Evolutionary conservation across 768 basidiomycete species (phyloP).

Genomic region (Leccinum fibrillosum): DNA sequence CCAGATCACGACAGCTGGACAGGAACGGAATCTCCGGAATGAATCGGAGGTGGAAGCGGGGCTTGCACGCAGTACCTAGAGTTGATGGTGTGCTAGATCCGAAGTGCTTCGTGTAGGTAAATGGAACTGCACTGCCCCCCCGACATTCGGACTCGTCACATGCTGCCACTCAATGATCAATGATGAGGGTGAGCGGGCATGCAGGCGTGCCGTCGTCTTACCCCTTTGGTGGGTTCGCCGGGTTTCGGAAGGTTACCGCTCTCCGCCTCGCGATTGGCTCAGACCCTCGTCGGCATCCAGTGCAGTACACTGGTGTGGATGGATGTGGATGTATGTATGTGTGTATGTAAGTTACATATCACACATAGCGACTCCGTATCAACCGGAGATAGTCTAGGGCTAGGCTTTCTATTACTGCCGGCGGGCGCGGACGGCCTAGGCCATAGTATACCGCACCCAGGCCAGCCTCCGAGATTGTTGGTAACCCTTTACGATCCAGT

Average conservation of each 20-base stretch:
- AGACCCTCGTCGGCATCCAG: no score
- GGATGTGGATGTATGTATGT: no score
- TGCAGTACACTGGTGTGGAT: no score
- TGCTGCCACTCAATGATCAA: not conserved
- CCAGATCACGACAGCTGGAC: not conserved
- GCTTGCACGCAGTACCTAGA: not conserved
- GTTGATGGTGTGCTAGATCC: not conserved
- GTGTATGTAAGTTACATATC: no score
- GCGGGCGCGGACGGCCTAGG: not conserved
- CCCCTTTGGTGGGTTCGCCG: no score
- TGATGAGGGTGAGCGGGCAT: no score
- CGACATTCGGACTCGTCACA: not conserved
- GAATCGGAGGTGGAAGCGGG: not conserved
- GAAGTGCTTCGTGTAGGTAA: not conserved
- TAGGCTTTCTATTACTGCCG: not conserved
- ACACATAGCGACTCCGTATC: not conserved
- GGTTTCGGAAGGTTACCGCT: no score
- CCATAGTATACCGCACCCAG: no score
- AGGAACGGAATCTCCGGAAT: not conserved
- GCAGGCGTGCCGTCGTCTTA: no score
- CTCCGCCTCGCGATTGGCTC: no score
- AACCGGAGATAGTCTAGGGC: not conserved
- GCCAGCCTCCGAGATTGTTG: no score
- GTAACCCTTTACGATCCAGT: not conserved
- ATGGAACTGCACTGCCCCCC: not conserved